Evolutionary conservation across 1,284 basidiomycete species (phyloP).

Genomic region (Sanghuangporus weigelae): DNA sequence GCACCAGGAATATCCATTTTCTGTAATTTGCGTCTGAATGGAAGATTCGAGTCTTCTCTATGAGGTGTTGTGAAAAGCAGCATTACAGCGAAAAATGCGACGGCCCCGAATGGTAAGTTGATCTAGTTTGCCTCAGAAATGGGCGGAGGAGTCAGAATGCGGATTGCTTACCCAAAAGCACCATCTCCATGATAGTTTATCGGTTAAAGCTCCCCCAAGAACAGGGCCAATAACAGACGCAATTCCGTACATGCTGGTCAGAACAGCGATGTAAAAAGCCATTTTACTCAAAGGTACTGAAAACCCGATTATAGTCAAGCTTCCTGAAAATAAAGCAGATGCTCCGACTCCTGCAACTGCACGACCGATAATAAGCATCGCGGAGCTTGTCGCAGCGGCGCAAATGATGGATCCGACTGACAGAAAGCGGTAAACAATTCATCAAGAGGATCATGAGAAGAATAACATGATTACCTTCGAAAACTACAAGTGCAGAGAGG

Average conservation of each 20-base stretch:
- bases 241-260: constrained; percentile 38
- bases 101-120: constrained; percentile 37
- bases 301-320: constrained; percentile 33
- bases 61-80: constrained; percentile 29
- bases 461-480: constrained; percentile 22
- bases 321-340: constrained; percentile 38
- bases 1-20: constrained; percentile 36
- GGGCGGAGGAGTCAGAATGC: neutral
- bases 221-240: constrained; percentile 33
- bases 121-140: constrained; percentile 23
- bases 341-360: constrained; percentile 43
- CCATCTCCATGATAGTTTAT: constrained; percentile 35
- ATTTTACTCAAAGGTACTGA: constrained; percentile 31
- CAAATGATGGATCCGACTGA: constrained; percentile 29
- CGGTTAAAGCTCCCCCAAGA: constrained; percentile 36
- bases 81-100: constrained; percentile 31
- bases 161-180: constrained; percentile 27
- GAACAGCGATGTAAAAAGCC: constrained; percentile 30
- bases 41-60: constrained; percentile 17
- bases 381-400: constrained; percentile 36
- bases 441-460: neutral
- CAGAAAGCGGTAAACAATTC: neutral
- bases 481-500: constrained; percentile 29
- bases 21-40: constrained; percentile 22
- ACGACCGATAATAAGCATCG: constrained; percentile 39